A percentile compares a stretch with the other conserved stretches of the same genome.
Evolutionary conservation across 306 rosid genomes (phyloP).

Genomic region (Elaeagnus macrophylla): DNA sequence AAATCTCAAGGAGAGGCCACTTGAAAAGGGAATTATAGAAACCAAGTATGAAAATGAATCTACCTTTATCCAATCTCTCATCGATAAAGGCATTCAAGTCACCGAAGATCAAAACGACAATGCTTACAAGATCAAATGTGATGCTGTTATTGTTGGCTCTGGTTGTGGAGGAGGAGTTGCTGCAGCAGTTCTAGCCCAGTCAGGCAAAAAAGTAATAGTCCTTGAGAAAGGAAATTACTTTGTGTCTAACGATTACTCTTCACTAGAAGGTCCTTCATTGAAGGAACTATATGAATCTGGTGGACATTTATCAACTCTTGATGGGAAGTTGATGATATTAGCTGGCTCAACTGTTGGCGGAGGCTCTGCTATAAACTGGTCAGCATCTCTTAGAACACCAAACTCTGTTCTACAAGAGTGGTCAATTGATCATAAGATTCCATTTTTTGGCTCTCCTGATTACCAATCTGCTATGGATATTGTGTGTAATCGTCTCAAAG

Average conservation of each 20-base stretch:
- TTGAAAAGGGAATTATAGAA: slow-evolving; percentile 63
- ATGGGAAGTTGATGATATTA: slow-evolving; percentile 64
- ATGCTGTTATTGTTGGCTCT: slow-evolving; percentile 72
- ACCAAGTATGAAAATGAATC: slow-evolving; percentile 40
- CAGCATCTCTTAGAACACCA: slow-evolving; percentile 82
- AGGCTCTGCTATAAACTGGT: slow-evolving; percentile 89
- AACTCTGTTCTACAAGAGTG: slow-evolving; percentile 59
- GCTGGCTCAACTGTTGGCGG: slow-evolving; percentile 96
- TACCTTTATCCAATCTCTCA: slow-evolving; percentile 42
- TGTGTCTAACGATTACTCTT: slow-evolving; percentile 68
- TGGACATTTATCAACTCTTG: slow-evolving; percentile 50
- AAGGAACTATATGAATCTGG: slow-evolving; percentile 56
- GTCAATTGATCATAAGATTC: slow-evolving; percentile 55
- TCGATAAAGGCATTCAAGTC: slow-evolving; percentile 57
- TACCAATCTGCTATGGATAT: slow-evolving; percentile 70
- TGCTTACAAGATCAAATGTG: slow-evolving; percentile 69
- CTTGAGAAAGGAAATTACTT: slow-evolving; percentile 88
- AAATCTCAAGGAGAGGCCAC: slow-evolving; percentile 53
- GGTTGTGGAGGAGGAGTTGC: slow-evolving; percentile 99
- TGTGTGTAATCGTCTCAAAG: slow-evolving; percentile 70
- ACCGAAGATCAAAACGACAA: slow-evolving; percentile 30
- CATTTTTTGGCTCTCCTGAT: slow-evolving; percentile 43
- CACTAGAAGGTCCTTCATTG: slow-evolving; percentile 74
- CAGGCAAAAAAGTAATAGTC: slow-evolving; percentile 69
- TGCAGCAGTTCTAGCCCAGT: slow-evolving; percentile 75